These are phyloP conservation scores for Heliosperma pusillum DNA, from an alignment of 148 eudicot genomes.

Conservation along the genomic window DNA sequence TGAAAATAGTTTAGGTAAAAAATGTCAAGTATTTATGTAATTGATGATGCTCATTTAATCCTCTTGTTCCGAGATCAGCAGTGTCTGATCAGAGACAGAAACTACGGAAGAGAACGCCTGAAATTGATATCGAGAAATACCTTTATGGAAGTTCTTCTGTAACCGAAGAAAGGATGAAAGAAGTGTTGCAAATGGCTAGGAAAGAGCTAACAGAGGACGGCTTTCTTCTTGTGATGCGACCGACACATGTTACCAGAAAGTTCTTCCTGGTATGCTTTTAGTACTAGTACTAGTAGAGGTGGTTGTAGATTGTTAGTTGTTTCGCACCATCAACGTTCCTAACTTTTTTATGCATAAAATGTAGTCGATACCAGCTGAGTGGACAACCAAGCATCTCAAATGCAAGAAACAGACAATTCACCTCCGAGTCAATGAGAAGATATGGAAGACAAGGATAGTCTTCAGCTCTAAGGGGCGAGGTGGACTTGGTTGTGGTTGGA, in stretches of 20 bases:
- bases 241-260: slow-evolving; percentile 27
- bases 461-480: slow-evolving; percentile 20
- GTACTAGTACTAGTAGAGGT: not conserved
- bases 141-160: slow-evolving; percentile 20
- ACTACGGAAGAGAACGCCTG: not conserved
- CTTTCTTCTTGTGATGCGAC: slow-evolving; percentile 32
- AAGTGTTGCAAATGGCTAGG: slow-evolving; percentile 23
- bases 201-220: slow-evolving; percentile 24
- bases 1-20: not conserved
- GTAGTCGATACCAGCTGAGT: slow-evolving; percentile 32
- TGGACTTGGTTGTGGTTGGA: slow-evolving; percentile 31
- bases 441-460: slow-evolving; percentile 22
- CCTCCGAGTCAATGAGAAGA: slow-evolving; percentile 17
- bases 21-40: not conserved
- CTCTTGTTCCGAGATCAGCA: not conserved
- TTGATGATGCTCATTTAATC: not conserved
- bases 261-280: slow-evolving; percentile 22
- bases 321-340: not conserved
- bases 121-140: not conserved
- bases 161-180: slow-evolving; percentile 18
- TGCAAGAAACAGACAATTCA: slow-evolving; percentile 15
- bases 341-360: not conserved
- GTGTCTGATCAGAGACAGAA: slow-evolving; percentile 15
- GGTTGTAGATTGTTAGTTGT: not conserved
- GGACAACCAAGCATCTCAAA: slow-evolving; percentile 20